These are phyloP conservation scores for Ganoderma multipileum DNA, from an alignment of 1,284 basidiomycete genomes.

Conservation along the genomic window DNA sequence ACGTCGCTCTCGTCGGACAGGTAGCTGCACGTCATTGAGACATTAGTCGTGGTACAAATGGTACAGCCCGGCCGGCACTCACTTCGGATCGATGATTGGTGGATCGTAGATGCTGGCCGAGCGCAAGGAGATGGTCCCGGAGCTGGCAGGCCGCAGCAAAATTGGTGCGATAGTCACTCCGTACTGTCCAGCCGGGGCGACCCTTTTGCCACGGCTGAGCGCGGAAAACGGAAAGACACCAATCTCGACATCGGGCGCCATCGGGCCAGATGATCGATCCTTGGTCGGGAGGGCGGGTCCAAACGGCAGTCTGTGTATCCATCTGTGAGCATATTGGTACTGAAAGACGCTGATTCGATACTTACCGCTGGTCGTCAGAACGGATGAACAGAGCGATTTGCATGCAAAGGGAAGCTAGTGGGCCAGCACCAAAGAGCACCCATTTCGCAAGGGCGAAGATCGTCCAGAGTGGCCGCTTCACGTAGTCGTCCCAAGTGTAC, in stretches of 20 bases:
- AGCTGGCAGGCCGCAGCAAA: slow-evolving; percentile 36
- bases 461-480: slow-evolving; percentile 35
- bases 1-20: slow-evolving; percentile 33
- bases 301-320: neutral
- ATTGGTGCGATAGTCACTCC: slow-evolving; percentile 17
- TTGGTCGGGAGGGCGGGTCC: neutral
- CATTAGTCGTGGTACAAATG: neutral
- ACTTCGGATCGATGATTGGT: slow-evolving; percentile 50
- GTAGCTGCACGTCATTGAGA: slow-evolving; percentile 26
- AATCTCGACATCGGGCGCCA: neutral
- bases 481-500: slow-evolving; percentile 42
- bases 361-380: slow-evolving; percentile 39
- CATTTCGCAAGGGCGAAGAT: slow-evolving; percentile 40
- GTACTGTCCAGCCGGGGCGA: neutral
- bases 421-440: slow-evolving; percentile 42
- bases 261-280: neutral
- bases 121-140: slow-evolving; percentile 45
- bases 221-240: neutral
- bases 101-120: slow-evolving; percentile 44
- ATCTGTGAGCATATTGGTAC: neutral
- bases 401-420: slow-evolving; percentile 31
- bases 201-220: neutral
- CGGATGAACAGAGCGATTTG: slow-evolving; percentile 41
- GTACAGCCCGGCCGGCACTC: slow-evolving; percentile 20
- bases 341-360: neutral